These are phyloP conservation scores for Henckelia pumila DNA, from an alignment of 257 asterid genomes.

Conservation along the genomic window DNA sequence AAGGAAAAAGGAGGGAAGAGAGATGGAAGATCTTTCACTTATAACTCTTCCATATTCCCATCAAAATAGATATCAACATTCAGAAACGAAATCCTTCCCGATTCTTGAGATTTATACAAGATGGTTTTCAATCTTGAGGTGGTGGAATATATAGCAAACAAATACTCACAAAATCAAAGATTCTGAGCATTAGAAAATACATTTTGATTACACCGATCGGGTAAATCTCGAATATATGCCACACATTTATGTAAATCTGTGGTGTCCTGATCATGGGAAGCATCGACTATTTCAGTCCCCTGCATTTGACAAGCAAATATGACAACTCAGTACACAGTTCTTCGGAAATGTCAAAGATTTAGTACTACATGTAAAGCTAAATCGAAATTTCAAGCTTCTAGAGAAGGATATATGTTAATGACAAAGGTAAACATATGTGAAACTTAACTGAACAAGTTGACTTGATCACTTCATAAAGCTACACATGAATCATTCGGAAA, in stretches of 20 bases:
- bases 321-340: not conserved
- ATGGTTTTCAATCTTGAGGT: not conserved
- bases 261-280: conserved; percentile 82
- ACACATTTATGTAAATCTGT: conserved; percentile 92
- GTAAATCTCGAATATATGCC: conserved; percentile 49
- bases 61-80: not conserved
- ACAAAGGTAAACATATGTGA: too few relatives aligned
- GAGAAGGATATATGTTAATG: too few relatives aligned
- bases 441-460: too few relatives aligned
- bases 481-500: not conserved
- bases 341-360: not conserved
- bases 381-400: too few relatives aligned
- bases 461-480: too few relatives aligned
- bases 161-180: conserved; percentile 7
- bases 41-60: not conserved
- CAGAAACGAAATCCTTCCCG: not conserved
- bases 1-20: not conserved
- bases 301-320: conserved; percentile 38
- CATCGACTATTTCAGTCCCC: conserved; percentile 75
- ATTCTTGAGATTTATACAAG: not conserved
- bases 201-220: conserved; percentile 43
- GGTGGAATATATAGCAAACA: not conserved
- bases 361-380: not conserved
- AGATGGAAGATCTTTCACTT: not conserved
- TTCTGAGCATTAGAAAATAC: conserved; percentile 38